A percentile compares a stretch with the other conserved stretches of the same genome.
Conservation (phyloP, 495 filamentous ascomycete genomes). For the Lophiostoma macrostomum region DNA sequence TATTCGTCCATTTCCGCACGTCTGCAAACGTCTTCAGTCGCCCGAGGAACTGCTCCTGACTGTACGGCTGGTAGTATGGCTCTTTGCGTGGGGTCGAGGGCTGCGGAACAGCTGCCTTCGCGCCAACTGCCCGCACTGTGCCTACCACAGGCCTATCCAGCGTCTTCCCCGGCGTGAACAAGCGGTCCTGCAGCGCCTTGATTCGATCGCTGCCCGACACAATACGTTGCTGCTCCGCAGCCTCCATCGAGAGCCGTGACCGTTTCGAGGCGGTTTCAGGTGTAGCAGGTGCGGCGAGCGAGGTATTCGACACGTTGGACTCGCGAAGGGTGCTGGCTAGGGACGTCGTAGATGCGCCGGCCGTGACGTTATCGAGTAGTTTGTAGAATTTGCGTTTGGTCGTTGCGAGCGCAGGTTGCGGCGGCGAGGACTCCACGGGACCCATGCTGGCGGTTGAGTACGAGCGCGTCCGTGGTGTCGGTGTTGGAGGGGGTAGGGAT, state of each 20-base stretch:
- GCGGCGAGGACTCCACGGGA: background rate
- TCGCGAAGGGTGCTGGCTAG: constrained; percentile 10
- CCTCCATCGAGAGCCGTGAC: constrained; percentile 24
- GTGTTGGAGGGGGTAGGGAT: background rate
- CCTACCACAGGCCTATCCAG: background rate
- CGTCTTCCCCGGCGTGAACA: constrained; percentile 13
- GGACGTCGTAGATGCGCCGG: constrained; percentile 27
- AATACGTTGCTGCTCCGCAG: constrained; percentile 15
- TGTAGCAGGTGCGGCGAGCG: constrained; percentile 11
- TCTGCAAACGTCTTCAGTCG: constrained; percentile 84
- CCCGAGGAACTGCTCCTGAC: constrained; percentile 76
- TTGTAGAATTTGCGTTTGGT: constrained; percentile 45
- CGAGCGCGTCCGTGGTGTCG: background rate
- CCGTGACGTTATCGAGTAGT: constrained; percentile 41
- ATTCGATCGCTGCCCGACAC: constrained; percentile 24
- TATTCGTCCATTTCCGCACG: constrained; percentile 82
- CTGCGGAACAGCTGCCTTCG: background rate
- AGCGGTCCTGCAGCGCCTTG: constrained; percentile 17
- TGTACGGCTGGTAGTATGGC: constrained; percentile 77
- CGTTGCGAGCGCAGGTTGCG: constrained; percentile 38
- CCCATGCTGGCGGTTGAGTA: constrained; percentile 8
- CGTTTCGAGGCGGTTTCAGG: constrained; percentile 31
- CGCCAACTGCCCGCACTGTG: constrained; percentile 12
- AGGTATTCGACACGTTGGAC: constrained; percentile 18
- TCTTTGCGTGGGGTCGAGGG: constrained; percentile 19